These are phyloP conservation scores for Platanus orientalis DNA, from an alignment of 164 flowering plant species.

Conservation along the genomic window DNA sequence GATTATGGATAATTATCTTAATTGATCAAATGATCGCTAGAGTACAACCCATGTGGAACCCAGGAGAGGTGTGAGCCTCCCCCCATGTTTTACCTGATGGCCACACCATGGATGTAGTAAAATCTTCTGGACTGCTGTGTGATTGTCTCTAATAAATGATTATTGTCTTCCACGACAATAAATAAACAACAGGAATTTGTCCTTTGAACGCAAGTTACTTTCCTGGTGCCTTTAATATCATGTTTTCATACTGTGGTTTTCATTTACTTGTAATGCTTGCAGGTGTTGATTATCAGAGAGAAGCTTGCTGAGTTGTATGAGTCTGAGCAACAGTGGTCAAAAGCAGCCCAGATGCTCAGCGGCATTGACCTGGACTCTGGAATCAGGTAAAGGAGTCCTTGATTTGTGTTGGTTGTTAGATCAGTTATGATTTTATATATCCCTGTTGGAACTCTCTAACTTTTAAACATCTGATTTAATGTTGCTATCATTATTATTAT, in stretches of 20 bases:
- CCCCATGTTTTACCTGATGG: no score
- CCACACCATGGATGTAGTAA: no score
- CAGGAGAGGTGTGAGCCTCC: no score
- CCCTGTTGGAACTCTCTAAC: not conserved
- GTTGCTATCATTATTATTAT: constrained; percentile 5
- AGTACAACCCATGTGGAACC: no score
- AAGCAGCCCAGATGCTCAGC: constrained; percentile 99
- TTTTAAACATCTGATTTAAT: constrained; percentile 1
- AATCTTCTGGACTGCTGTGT: not conserved
- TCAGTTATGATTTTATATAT: not conserved
- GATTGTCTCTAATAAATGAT: not conserved
- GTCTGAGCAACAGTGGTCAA: constrained; percentile 96
- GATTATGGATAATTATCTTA: no score
- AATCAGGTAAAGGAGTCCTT: constrained; percentile 58
- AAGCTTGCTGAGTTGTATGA: constrained; percentile 97
- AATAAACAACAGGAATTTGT: not conserved
- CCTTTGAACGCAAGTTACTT: not conserved
- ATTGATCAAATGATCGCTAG: no score
- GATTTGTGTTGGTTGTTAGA: constrained; percentile 2
- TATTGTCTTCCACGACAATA: no score
- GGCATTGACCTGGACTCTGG: constrained; percentile 95
- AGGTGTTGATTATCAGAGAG: constrained; percentile 89
- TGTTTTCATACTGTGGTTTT: not conserved
- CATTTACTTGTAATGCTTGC: constrained; percentile 11
- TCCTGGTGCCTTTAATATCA: no score